phyloP scores from a whole-genome alignment of 2,329 filamentous ascomycete species.

The Exophiala sideris region DNA sequence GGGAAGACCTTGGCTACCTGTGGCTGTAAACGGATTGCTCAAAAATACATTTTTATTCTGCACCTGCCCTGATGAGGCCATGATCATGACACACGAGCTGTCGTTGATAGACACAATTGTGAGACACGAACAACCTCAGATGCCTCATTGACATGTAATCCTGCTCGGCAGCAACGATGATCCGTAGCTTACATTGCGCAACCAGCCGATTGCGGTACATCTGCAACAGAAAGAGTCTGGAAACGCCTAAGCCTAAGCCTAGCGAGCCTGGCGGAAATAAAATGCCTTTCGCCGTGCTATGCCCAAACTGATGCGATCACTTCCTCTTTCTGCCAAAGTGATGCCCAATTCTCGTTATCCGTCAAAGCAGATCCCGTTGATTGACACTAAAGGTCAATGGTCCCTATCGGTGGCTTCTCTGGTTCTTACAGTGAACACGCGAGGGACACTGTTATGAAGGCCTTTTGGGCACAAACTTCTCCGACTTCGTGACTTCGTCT shows the following conservation, averaged over 20 bases:
- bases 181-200: not conserved
- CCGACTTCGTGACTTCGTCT: not conserved
- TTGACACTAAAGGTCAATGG: constrained; percentile 7
- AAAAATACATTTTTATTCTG: not conserved
- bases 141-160: too few relatives aligned
- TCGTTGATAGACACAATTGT: too few relatives aligned
- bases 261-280: not conserved
- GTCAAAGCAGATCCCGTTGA: not conserved
- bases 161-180: not conserved
- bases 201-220: too few relatives aligned
- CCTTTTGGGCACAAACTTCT: constrained; percentile 17
- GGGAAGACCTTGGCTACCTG: too few relatives aligned
- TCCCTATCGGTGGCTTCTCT: not conserved
- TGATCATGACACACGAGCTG: too few relatives aligned
- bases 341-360: not conserved
- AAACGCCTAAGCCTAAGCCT: too few relatives aligned
- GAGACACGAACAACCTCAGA: too few relatives aligned
- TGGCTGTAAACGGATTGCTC: not conserved
- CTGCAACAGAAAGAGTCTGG: too few relatives aligned
- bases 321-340: constrained; percentile 5
- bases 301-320: not conserved
- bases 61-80: too few relatives aligned
- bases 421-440: not conserved
- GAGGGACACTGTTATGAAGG: not conserved
- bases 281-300: not conserved